Evolutionary conservation across 768 basidiomycete species (phyloP).

Genomic region (Omphalotus guepiniiformis): DNA sequence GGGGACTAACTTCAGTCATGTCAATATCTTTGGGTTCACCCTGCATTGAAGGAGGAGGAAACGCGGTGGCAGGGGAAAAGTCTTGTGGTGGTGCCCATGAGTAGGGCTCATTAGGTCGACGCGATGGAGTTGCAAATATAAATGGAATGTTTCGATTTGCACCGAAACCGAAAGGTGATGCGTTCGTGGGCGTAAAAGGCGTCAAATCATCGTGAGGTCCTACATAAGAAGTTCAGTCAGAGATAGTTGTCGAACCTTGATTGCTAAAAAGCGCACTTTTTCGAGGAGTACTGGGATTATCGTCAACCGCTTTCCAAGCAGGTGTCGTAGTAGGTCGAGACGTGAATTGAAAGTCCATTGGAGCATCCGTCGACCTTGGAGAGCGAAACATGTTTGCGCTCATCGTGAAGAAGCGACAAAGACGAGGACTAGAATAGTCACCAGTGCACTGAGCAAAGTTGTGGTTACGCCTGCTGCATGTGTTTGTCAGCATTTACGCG

Average conservation of each 20-base stretch:
- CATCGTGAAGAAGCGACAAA: too few relatives aligned
- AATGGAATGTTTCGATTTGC: slow-evolving; percentile 68
- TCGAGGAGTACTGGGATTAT: slow-evolving; percentile 50
- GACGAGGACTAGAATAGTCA: too few relatives aligned
- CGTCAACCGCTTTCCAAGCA: slow-evolving; percentile 16
- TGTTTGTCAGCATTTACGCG: neutral
- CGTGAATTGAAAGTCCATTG: slow-evolving; percentile 89
- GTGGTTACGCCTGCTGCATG: too few relatives aligned
- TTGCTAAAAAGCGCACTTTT: slow-evolving; percentile 54
- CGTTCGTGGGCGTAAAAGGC: slow-evolving; percentile 38
- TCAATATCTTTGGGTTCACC: slow-evolving; percentile 63
- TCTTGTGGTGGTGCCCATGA: slow-evolving; percentile 65
- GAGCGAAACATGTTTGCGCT: slow-evolving; percentile 13
- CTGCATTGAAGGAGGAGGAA: slow-evolving; percentile 37
- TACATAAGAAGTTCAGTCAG: slow-evolving; percentile 15
- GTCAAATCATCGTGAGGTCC: slow-evolving; percentile 39
- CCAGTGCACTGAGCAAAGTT: too few relatives aligned
- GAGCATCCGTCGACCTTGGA: slow-evolving; percentile 68
- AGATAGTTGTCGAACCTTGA: too few relatives aligned
- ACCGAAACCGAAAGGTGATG: slow-evolving; percentile 50
- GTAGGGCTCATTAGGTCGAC: slow-evolving; percentile 36
- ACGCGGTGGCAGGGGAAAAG: slow-evolving; percentile 57
- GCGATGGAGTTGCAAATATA: slow-evolving; percentile 57
- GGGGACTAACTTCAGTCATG: slow-evolving; percentile 71
- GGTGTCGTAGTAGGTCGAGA: slow-evolving; percentile 44